Evolutionary conservation across 768 basidiomycete genomes (phyloP), one percentile per base, ranked within the genome.

Genomic region (Phanerochaete carnosa): DNA sequence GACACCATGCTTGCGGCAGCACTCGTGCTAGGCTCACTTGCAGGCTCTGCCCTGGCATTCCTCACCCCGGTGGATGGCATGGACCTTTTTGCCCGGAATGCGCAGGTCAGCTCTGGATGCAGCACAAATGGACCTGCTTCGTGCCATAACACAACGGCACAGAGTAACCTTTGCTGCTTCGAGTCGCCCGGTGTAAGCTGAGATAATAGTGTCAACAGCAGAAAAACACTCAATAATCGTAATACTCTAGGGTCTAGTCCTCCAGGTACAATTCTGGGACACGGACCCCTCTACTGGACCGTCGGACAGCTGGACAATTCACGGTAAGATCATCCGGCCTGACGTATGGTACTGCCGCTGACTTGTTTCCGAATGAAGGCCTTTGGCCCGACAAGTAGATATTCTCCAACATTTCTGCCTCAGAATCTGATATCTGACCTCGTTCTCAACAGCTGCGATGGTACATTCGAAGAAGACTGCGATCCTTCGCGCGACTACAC

Each of bases 191-290:
- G 86, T 60, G 86, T 89, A 66, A 56, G 83, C 76, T 45, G 12
- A 16, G 22, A 23, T 16, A 30, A 3, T 6, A 35, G 13, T 33
- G 32, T 30, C 51, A 26, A 33, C 51, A 25, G 11, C n/a, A 43
- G 5, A 2, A 3, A 11, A 23, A 19, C 30, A 30, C 22, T 37
- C 22, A 55, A 22, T 25, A 5, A 45, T 59, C 26, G 32, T 39
- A 5, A 37, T n/a, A 25, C 33, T 28, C 12, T 52, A 90, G 87
- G 89, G 88, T 45, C 73, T 84, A 50, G 63, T 89, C 30, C 66
- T 86, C 61, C 86, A 87, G 62, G 80, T 81, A 1, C 83, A 83
- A 84, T 88, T 90, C 73, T 91, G 89, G 88, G 88, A 90, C 62
- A 87, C 84, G 1, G 66, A 83, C 50, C 83, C 86, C 0, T 70